Conservation (phyloP, 2,329 filamentous ascomycete genomes). For the Fusarium sublunatum region DNA sequence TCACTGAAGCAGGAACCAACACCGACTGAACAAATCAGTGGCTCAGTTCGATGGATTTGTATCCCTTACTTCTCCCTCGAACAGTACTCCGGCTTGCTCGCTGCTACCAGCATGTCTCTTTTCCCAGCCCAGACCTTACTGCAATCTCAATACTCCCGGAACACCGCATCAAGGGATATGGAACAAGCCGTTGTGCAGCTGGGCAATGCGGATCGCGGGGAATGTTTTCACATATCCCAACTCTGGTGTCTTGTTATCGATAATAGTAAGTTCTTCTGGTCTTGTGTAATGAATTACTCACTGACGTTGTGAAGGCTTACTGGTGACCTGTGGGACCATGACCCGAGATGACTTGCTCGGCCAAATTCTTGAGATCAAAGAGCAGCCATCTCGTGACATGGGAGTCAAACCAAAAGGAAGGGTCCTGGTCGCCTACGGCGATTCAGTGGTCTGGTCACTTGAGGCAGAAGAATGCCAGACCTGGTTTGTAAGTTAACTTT, state of each 20-base stretch:
- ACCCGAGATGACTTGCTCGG: slow-evolving; percentile 49
- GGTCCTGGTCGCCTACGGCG: slow-evolving; percentile 52
- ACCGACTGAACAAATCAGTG: slow-evolving; percentile 14
- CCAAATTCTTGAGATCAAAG: slow-evolving; percentile 47
- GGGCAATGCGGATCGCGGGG: slow-evolving; percentile 48
- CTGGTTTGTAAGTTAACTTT: slow-evolving; percentile 56
- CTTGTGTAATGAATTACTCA: neutral
- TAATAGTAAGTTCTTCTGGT: slow-evolving; percentile 50
- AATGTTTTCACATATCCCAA: slow-evolving; percentile 62
- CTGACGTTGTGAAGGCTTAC: slow-evolving; percentile 44
- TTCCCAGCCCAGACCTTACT: slow-evolving; percentile 59
- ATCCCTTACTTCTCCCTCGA: slow-evolving; percentile 61
- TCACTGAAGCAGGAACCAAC: slow-evolving; percentile 35
- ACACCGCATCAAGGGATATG: slow-evolving; percentile 56
- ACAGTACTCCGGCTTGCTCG: slow-evolving; percentile 54
- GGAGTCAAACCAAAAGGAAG: slow-evolving; percentile 30
- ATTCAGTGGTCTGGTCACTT: slow-evolving; percentile 54
- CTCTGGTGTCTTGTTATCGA: slow-evolving; percentile 60
- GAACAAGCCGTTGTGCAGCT: slow-evolving; percentile 58
- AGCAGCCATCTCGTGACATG: slow-evolving; percentile 45
- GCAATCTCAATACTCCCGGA: slow-evolving; percentile 57
- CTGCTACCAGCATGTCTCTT: slow-evolving; percentile 46
- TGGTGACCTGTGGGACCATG: slow-evolving; percentile 58
- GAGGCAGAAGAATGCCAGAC: slow-evolving; percentile 54
- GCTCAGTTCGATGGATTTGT: slow-evolving; percentile 55